Base-by-base conservation (phyloP, 805 yeast species). In the Metschnikowia vanudenii region DNA sequence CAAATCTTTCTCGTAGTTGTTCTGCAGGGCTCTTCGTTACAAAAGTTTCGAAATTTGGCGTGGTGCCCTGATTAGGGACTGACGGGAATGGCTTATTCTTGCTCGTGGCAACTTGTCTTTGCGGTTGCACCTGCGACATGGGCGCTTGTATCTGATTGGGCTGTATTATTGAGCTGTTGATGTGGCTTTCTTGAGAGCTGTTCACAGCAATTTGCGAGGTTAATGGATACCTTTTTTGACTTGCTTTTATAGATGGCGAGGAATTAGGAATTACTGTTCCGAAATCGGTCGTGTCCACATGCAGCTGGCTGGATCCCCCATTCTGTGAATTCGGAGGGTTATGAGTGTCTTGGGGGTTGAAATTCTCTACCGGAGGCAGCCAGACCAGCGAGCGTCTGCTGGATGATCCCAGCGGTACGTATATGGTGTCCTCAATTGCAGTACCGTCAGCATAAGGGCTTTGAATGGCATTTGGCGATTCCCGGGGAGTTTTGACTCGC, bases 191-290 rank as follows among this genome's bases (percentile, higher is more conserved):
- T 38, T 35, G 48, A 45, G 48, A 45, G 32, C 48, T 45, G 20
- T 45, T 45, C 6, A 45, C 38, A 30, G 44, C 48, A n/a, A 45
- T 36, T 26, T 37, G 48, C 13, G 48, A 45, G 11, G 41, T 33
- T 26, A 40, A 30, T 18, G 44, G 41, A 31, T 31, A 30, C 13
- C 29, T 37, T 13, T 38, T 39, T 36, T 45, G 44, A 38, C 32
- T 45, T 4, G 41, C 33, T 4, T 36, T 29, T 1, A 41, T 34
- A 12, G 47, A 41, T 39, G 41, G 51, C 3, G 49, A 45, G 2
- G 51, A 44, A 20, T 48, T 45, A 7, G 49, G 49, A 35, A 48
- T 45, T 14, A 41, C 40, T 29, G 47, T 43, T 18, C 46, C 42
- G 12, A 37, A 26, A 12, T 24, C 37, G 14, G 43, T 30, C 11